Percentiles rank a stretch among this genome's conserved stretches.
Conservation (phyloP, 2,329 filamentous ascomycete genomes). For the Aureobasidium sp. region DNA sequence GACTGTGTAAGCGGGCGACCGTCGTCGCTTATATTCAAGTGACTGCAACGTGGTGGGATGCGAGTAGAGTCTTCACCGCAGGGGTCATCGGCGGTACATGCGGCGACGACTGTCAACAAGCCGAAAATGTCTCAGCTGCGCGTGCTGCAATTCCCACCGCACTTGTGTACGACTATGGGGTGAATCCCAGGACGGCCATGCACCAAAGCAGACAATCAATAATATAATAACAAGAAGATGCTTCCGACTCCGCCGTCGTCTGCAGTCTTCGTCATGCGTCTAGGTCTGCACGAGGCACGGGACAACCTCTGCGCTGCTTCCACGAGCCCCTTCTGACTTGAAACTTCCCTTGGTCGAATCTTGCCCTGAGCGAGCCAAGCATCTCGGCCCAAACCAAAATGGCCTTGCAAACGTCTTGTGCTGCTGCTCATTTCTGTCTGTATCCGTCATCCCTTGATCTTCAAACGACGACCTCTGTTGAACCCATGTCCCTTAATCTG, state of each 20-base stretch:
- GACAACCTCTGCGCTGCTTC: neutral
- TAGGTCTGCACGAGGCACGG: slow-evolving; percentile 2
- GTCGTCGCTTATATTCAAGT: neutral
- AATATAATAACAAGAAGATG: neutral
- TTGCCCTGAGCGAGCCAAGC: slow-evolving; percentile 2
- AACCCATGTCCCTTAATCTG: too few relatives aligned
- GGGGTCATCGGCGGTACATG: neutral
- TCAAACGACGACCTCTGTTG: neutral
- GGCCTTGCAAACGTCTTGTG: neutral
- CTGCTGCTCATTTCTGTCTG: neutral
- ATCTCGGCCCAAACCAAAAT: neutral
- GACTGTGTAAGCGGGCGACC: neutral
- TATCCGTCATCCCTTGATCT: slow-evolving; percentile 3
- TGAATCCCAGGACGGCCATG: neutral
- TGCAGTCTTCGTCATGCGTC: neutral
- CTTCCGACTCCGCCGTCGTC: neutral
- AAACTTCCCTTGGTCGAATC: neutral
- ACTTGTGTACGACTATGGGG: neutral
- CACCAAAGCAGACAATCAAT: neutral
- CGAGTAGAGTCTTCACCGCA: neutral
- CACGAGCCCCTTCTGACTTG: neutral
- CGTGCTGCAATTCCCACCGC: neutral
- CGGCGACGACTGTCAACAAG: neutral
- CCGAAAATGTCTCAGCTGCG: slow-evolving; percentile 1
- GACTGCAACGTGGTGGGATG: neutral